Base-by-base conservation (phyloP, 208 protist species). In the Strigomonas culicis region DNA sequence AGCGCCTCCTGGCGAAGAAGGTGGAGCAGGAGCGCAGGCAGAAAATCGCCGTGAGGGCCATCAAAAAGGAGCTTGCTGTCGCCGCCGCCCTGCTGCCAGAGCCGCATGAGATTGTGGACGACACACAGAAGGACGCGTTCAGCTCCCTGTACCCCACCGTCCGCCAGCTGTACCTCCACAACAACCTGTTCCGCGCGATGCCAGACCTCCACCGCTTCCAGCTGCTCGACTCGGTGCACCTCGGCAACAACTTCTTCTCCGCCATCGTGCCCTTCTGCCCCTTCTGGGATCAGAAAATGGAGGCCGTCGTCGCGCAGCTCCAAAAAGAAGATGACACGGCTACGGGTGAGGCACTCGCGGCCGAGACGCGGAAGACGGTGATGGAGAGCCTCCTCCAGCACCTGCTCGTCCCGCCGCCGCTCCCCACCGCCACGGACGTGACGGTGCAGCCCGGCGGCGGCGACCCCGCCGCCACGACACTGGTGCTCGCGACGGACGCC, bases 121-220 rank as follows among this genome's bases (percentile, higher is more conserved):
- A 21, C 11, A 34, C 27, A 1, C 30, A 60, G 6, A 60, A 77
- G 11, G 88, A 94, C 69, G 84, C 75, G 58, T 96, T 93, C 67
- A 80, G 86, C 66, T 92, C 84, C 11, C 68, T 88, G 21, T 90
- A 95, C 43, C 80, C 80, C 22, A 90, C 95, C 2, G 60, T 98
- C 28, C 75, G 85, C 11, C 92, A 94, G 67, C 66, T 98, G 19
- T 98, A 97, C 71, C 61, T 98, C 15, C 93, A 98, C 63, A 89
- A 98, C 61, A 98, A 98, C 59, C 24, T 82, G 10, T 86, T 98
- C 21, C 56, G 72, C 4, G 53, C 57, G 8, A 97, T 98, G 77
- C 89, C 94, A 1, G 82, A 94, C 64, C 63, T 98, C 2, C 77
- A 83, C 28, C 72, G 75, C 15, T 94, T 97, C 56, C 66, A 86